phyloP scores from a whole-genome alignment of 441 rosid species.

The Corymbia citriodora region DNA sequence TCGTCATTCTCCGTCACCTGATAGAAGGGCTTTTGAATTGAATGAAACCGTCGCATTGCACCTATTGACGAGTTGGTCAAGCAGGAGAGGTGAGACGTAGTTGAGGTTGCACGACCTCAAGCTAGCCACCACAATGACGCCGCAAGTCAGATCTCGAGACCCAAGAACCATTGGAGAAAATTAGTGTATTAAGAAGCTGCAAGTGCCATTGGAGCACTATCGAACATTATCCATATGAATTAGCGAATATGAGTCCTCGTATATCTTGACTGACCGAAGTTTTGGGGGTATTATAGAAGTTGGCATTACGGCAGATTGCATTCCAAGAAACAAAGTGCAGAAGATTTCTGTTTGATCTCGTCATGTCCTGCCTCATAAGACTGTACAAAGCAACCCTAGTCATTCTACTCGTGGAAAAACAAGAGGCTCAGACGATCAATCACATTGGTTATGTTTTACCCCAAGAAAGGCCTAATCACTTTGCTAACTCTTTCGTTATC shows the following conservation, averaged over 20 bases:
- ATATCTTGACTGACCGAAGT: not conserved
- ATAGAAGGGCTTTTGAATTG: not conserved
- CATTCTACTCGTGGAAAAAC: not conserved
- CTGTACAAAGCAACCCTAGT: not conserved
- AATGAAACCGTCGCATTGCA: not conserved
- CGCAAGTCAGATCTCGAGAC: not conserved
- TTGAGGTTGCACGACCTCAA: not conserved
- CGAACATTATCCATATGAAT: not conserved
- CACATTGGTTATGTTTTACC: not conserved
- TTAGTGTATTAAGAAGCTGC: not conserved
- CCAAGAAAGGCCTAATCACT: constrained; percentile 24
- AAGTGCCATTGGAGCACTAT: not conserved
- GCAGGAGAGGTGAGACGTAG: not conserved
- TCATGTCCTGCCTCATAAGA: not conserved
- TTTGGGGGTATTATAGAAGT: not conserved
- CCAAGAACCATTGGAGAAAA: not conserved
- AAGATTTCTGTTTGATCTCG: not conserved
- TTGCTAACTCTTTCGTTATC: constrained; percentile 69
- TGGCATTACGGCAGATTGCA: not conserved
- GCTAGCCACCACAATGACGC: not conserved
- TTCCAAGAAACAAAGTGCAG: not conserved
- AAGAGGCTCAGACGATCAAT: not conserved
- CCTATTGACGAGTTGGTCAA: not conserved
- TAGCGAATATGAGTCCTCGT: not conserved
- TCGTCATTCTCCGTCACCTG: not conserved